phyloP scores from a whole-genome alignment of 768 basidiomycete genomes.

The Naganishia friedmannii region DNA sequence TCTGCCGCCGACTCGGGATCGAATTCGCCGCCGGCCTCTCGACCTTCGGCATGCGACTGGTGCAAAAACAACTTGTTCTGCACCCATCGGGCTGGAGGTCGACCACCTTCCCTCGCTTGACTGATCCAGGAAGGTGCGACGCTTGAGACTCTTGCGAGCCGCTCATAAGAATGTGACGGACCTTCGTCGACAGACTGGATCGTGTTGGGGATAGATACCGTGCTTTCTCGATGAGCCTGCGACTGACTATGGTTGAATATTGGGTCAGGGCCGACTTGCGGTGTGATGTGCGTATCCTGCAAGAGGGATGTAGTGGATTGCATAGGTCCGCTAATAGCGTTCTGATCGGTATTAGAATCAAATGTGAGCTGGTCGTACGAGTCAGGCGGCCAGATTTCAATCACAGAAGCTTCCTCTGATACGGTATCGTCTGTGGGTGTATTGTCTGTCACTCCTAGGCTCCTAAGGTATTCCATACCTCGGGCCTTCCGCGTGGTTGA shows the following conservation, averaged over 20 bases:
- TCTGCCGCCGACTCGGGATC: constrained; percentile 27
- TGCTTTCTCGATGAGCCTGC: constrained; percentile 23
- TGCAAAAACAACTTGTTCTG: constrained; percentile 48
- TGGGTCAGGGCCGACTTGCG: not conserved
- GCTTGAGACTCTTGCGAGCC: constrained; percentile 12
- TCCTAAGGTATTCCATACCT: constrained; percentile 17
- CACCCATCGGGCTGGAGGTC: constrained; percentile 44
- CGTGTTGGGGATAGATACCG: constrained; percentile 22
- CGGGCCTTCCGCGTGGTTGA: constrained; percentile 5
- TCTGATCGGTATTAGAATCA: not conserved
- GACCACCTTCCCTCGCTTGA: constrained; percentile 26
- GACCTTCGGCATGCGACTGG: constrained; percentile 32
- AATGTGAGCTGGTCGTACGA: not conserved
- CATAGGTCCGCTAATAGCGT: not conserved
- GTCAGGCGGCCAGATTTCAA: not conserved
- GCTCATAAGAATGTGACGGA: constrained; percentile 16
- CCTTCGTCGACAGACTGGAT: constrained; percentile 28
- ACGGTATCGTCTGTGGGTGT: not conserved
- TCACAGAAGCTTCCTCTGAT: not conserved
- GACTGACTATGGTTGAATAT: not conserved
- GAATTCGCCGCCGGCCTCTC: not conserved
- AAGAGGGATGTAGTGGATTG: not conserved
- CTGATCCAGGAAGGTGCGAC: constrained; percentile 31
- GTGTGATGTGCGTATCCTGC: not conserved
- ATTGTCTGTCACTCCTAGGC: not conserved